Conservation (phyloP, 78 protist genomes). For the Acrasis kona region DNA sequence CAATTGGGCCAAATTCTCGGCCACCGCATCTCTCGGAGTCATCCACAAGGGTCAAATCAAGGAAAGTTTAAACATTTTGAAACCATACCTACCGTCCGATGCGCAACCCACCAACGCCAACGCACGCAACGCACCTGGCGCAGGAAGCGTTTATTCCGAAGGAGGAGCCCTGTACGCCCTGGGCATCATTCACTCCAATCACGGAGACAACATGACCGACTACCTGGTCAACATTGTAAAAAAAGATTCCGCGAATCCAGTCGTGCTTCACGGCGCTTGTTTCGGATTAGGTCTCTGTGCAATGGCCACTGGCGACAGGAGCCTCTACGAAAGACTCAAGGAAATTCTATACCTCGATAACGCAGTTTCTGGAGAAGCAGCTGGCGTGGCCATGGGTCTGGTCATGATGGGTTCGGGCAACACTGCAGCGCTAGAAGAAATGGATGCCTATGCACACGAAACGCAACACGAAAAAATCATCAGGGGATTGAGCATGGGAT, state of each 20-base stretch:
- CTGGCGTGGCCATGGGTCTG: constrained; percentile 92
- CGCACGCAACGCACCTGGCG: background rate
- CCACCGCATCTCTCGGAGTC: constrained; percentile 83
- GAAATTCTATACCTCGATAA: constrained; percentile 48
- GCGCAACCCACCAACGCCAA: background rate
- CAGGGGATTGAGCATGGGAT: constrained; percentile 78
- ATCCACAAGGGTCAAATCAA: constrained; percentile 75
- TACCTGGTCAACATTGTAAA: background rate
- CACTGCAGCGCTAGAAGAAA: constrained; percentile 58
- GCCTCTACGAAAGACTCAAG: constrained; percentile 59
- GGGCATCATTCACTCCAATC: constrained; percentile 92
- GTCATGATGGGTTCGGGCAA: constrained; percentile 75
- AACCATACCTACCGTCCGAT: constrained; percentile 70
- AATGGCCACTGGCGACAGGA: constrained; percentile 52
- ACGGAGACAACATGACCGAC: constrained; percentile 50
- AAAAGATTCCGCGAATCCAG: constrained; percentile 2
- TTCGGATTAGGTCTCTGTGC: constrained; percentile 93
- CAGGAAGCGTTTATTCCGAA: constrained; percentile 50
- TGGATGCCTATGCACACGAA: constrained; percentile 88
- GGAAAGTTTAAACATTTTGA: constrained; percentile 39
- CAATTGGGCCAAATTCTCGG: constrained; percentile 94
- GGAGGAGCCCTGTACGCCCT: constrained; percentile 96
- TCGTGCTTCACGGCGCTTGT: constrained; percentile 92
- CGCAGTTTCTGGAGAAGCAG: constrained; percentile 96
- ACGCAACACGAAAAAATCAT: constrained; percentile 97